phyloP scores from a whole-genome alignment of 371 early-diverging fungal species.

The Dichotomocladium elegans region DNA sequence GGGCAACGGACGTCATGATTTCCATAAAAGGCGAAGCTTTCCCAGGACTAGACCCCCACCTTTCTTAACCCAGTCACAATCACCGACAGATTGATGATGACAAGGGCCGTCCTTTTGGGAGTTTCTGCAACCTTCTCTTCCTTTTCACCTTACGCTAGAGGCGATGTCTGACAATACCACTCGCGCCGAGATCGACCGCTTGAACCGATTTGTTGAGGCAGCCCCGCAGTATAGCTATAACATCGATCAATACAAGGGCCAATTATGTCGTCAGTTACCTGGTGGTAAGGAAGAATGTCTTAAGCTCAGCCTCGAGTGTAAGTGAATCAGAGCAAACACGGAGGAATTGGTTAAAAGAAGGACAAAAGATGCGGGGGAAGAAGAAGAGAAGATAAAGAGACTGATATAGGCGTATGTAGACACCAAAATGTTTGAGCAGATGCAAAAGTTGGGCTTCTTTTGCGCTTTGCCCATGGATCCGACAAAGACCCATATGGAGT shows the following conservation, averaged over 20 bases:
- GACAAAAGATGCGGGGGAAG: no score
- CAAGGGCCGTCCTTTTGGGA: no score
- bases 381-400: background rate
- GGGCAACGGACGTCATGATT: no score
- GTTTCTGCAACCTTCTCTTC: no score
- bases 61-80: no score
- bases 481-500: slow-evolving; percentile 51
- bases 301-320: slow-evolving; percentile 47
- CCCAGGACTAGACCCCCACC: no score
- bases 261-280: slow-evolving; percentile 29
- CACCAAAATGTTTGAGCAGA: slow-evolving; percentile 52
- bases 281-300: slow-evolving; percentile 39
- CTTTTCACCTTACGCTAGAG: no score
- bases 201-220: slow-evolving; percentile 36
- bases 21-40: no score
- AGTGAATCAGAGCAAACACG: no score
- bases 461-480: slow-evolving; percentile 57
- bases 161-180: slow-evolving; percentile 6
- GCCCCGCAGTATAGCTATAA: slow-evolving; percentile 39
- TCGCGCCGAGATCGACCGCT: slow-evolving; percentile 26
- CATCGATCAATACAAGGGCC: slow-evolving; percentile 43
- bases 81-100: no score
- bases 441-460: slow-evolving; percentile 58
- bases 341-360: no score
- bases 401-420: slow-evolving; percentile 16